Evolutionary conservation across 805 yeast genomes (phyloP), one percentile per base, ranked within the genome.

Genomic region (Jamesozyma lodderae): DNA sequence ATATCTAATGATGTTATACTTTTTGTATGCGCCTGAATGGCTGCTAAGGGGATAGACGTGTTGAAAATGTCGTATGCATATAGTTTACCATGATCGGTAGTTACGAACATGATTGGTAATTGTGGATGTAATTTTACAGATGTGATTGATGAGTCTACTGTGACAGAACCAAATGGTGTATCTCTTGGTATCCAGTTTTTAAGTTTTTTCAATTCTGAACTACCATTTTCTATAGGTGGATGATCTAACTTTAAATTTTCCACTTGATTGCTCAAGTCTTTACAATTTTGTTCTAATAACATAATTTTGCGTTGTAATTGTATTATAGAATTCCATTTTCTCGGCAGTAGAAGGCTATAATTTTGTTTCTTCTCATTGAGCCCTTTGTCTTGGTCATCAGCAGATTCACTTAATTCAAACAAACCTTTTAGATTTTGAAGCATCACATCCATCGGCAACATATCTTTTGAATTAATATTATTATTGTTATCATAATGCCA

Each of bases 271-370:
- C 72, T 63, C 43, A 79, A 62, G 28, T 70, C 68, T 14, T 59
- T 59, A 4, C 73, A 56, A 33, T 77, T 79, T 15, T 69, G 60
- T 51, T 88, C 95, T 31, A 86, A 59, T 36, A 79, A 90, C 41
- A 80, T 63, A 31, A 80, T 78, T 49, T 75, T 72, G 44, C 77
- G 73, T 60, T 90, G 96, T 22, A 90, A 66, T 33, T 95, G 66
- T 23, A 85, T 68, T 4, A 88, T 90, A 0, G 94, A 79, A 1
- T 80, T 69, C 96, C 96, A 88, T 62, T 87, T 88, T 60, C 79
- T 45, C 2, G 55, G 55, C n/a, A 52, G 37, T 8, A 50, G 17
- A 15, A 44, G 15, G 19, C n/a, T n/a, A n/a, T n/a, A n/a, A 5
- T 22, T 22, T 8, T 10, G 24, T 10, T n/a, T n/a, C n/a, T n/a